Base-by-base conservation (phyloP, 768 basidiomycete genomes). In the Tremella yokohamensis region DNA sequence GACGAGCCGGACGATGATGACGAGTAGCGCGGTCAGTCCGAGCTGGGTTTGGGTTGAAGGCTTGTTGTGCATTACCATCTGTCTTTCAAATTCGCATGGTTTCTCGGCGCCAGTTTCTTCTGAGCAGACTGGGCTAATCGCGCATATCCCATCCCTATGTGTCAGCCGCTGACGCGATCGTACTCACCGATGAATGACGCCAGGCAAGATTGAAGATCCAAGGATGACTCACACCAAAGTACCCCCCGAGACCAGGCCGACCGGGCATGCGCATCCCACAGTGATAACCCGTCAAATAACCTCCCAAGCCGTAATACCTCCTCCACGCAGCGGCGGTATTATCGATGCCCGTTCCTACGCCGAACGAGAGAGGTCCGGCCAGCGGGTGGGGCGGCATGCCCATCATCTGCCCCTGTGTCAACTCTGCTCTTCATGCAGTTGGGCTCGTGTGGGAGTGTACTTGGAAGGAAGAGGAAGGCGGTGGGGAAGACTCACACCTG, bases 251-350 rank as follows among this genome's bases (percentile, higher is more conserved):
- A 39, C 70, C 70, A 4, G 65, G 40, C 47, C 50, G 47, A 16
- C 70, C 70, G 37, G 70, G 67, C 18, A 65, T 2, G n/a, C 65
- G 26, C 15, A 49, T 49, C 42, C 58, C 54, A 4, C 62, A 18
- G 4, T 62, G 67, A 56, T 72, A 72, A 3, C 70, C 70, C 24
- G 68, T 69, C 38, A 72, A 50, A 40, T 47, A 69, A 60, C 70
- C 70, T 20, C 68, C 65, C 3, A 72, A 38, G 40, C 70, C 70
- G 25, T 56, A 56, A 51, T 72, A 72, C 44, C 70, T 50, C 47
- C 70, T 63, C 65, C 65, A 72, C 2, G 68, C 53, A 1, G 70
- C 70, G 8, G 70, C 70, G 29, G 70, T 72, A 53, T 61, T 65
- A 37, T 67, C 70, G 22, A 72, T 65, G 1, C 70, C 70, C 6